Conservation (phyloP, 768 basidiomycete species). For the Kwoniella europaea region DNA sequence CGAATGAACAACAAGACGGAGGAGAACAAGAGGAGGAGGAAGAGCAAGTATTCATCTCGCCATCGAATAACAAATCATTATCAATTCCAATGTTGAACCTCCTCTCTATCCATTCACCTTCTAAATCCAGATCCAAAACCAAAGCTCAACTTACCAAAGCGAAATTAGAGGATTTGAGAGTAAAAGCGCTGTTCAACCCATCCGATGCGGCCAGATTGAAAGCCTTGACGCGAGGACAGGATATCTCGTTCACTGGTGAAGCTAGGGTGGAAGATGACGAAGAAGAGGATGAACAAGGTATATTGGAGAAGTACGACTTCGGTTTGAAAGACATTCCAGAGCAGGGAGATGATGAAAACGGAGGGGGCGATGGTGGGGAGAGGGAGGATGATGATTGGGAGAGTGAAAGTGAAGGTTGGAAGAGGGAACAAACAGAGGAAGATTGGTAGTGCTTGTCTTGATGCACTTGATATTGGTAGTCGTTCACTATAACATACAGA, state of each 20-base stretch:
- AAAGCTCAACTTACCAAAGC: neutral
- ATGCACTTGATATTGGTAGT: no score
- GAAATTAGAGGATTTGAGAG: conserved; percentile 31
- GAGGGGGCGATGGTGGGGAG: conserved; percentile 16
- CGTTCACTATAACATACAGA: no score
- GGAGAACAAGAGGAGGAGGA: conserved; percentile 16
- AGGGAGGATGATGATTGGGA: conserved; percentile 51
- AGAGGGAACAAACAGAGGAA: conserved; percentile 25
- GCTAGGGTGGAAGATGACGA: conserved; percentile 21
- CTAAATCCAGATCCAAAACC: neutral
- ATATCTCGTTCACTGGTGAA: conserved; percentile 35
- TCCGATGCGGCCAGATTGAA: conserved; percentile 24
- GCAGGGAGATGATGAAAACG: conserved; percentile 4
- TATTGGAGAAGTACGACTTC: conserved; percentile 15
- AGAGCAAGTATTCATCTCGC: conserved; percentile 10
- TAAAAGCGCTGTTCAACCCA: conserved; percentile 44
- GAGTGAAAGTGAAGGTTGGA: conserved; percentile 51
- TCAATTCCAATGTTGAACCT: conserved; percentile 28
- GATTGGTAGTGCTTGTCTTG: conserved; percentile 7
- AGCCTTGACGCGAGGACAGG: conserved; percentile 42
- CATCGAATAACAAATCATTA: neutral
- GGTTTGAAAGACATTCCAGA: conserved; percentile 1
- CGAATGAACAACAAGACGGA: conserved; percentile 17
- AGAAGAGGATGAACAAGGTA: neutral
- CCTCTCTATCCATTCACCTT: conserved; percentile 33